Conservation (phyloP, 257 asterid genomes). For the Solanum lycopersicoides region DNA sequence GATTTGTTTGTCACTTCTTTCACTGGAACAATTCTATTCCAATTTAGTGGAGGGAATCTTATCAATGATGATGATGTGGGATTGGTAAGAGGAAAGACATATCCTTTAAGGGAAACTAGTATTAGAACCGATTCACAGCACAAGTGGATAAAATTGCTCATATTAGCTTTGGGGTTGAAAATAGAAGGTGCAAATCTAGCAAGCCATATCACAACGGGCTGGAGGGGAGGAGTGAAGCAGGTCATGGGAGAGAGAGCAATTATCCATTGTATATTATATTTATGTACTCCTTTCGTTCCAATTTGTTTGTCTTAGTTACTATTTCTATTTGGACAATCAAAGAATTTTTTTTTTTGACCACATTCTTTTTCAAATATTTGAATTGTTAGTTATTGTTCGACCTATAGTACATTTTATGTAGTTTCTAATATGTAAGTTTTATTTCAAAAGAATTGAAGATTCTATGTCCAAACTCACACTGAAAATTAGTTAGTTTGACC, state of each 20-base stretch:
- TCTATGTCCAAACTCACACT: background rate
- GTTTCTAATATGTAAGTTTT: background rate
- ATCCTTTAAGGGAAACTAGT: background rate
- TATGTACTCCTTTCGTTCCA: background rate
- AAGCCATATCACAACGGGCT: background rate
- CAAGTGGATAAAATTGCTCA: background rate
- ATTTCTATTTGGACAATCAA: background rate
- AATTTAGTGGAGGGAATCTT: background rate
- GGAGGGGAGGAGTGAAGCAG: background rate
- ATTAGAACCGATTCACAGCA: background rate
- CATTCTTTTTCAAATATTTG: background rate
- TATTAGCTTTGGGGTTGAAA: background rate
- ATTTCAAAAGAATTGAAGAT: background rate
- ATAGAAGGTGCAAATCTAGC: background rate
- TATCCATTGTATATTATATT: background rate
- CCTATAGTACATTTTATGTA: background rate
- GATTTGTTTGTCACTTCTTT: background rate
- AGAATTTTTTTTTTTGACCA: background rate
- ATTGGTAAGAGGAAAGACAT: background rate
- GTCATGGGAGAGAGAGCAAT: background rate
- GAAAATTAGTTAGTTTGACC: background rate
- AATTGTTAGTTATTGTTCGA: background rate
- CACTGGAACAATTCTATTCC: background rate
- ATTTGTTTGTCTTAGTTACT: background rate
- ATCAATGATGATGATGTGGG: background rate